phyloP scores from a whole-genome alignment of 2,329 filamentous ascomycete genomes.

The Aspergillus sp. region DNA sequence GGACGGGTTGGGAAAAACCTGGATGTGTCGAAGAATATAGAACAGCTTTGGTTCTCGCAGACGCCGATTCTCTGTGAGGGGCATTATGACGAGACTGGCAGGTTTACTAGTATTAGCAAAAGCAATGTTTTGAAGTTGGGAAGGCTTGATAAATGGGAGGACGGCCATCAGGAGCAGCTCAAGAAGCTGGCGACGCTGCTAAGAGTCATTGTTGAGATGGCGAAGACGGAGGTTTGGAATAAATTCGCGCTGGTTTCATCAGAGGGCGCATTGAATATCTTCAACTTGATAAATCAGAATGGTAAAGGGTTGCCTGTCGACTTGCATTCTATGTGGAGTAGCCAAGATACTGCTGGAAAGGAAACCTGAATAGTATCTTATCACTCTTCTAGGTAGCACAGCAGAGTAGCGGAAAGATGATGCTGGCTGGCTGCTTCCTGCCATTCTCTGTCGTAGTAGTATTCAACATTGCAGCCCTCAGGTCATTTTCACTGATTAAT shows the following conservation, averaged over 20 bases:
- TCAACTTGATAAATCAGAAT: background rate
- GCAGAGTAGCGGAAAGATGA: too few species aligned
- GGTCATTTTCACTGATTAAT: too few species aligned
- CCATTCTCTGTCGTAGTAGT: too few species aligned
- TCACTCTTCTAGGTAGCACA: too few species aligned
- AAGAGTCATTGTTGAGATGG: background rate
- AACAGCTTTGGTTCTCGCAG: constrained; percentile 4
- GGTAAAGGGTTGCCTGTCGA: background rate
- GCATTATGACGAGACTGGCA: background rate
- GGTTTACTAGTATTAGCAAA: background rate
- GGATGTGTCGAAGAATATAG: background rate
- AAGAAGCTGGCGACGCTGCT: background rate
- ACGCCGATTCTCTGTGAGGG: constrained; percentile 1
- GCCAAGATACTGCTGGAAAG: too few species aligned
- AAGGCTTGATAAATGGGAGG: constrained; percentile 1
- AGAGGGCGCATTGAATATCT: background rate
- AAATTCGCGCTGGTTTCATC: background rate
- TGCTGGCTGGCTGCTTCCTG: too few species aligned
- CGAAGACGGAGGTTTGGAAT: background rate
- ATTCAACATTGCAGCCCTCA: too few species aligned
- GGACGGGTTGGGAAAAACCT: background rate
- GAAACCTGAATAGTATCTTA: too few species aligned
- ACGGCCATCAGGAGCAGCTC: background rate
- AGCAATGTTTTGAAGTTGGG: constrained; percentile 1
- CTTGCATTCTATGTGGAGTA: background rate